Conservation (phyloP, 805 yeast species). For the Candida hungchunana region DNA sequence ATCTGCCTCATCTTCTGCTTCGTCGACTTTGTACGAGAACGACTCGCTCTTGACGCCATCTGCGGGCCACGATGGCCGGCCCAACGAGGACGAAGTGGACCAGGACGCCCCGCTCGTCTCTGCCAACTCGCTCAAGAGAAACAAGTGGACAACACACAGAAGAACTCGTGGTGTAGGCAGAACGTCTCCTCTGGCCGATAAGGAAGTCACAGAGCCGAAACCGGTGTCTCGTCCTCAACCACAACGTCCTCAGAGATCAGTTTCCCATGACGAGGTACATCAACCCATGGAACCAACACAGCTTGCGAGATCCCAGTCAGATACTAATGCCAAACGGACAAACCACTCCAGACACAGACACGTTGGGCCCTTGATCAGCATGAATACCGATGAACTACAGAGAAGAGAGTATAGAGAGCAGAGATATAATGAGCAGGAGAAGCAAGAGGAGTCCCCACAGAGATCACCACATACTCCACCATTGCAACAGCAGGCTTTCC, state of each 20-base stretch:
- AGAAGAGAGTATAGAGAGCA: too few relatives aligned
- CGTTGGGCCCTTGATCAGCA: constrained; percentile 22
- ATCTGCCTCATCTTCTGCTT: constrained; percentile 55
- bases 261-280: constrained; percentile 3
- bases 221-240: constrained; percentile 4
- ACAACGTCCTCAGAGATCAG: constrained; percentile 9
- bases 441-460: background rate
- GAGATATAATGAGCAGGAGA: too few relatives aligned
- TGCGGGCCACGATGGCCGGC: constrained; percentile 2
- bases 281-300: background rate
- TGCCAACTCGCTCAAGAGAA: constrained; percentile 37
- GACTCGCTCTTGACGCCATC: too few relatives aligned
- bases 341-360: constrained; percentile 37
- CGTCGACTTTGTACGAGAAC: too few relatives aligned
- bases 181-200: constrained; percentile 18
- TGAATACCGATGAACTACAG: too few relatives aligned
- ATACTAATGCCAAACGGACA: constrained; percentile 14
- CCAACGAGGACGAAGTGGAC: constrained; percentile 18
- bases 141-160: constrained; percentile 48
- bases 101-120: constrained; percentile 25
- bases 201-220: constrained; percentile 1
- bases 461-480: constrained; percentile 1
- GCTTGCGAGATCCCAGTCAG: constrained; percentile 19
- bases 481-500: constrained; percentile 5
- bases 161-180: constrained; percentile 30